Conservation (phyloP, 805 yeast species). For the Schizosaccharomyces osmophilus region DNA sequence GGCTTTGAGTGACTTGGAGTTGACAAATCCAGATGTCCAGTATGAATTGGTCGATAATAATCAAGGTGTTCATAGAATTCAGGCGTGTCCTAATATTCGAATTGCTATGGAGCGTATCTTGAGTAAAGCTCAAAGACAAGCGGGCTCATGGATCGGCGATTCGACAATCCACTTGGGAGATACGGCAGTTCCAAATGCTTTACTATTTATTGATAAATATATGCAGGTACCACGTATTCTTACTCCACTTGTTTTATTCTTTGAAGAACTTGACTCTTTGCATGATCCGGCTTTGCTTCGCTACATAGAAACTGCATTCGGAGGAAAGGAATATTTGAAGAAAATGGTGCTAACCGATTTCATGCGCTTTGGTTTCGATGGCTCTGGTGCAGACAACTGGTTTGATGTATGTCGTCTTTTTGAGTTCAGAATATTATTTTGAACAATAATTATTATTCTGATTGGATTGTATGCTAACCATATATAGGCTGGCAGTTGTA, state of each 20-base stretch:
- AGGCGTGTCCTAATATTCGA: conserved; percentile 44
- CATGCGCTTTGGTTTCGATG: conserved; percentile 33
- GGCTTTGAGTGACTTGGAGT: conserved; percentile 53
- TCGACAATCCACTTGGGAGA: conserved; percentile 64
- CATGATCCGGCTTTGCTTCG: conserved; percentile 24
- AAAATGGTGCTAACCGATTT: conserved; percentile 20
- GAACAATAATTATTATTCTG: not conserved
- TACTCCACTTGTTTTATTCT: conserved; percentile 41
- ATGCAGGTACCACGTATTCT: conserved; percentile 56
- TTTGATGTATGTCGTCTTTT: conserved; percentile 23
- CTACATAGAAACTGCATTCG: conserved; percentile 35
- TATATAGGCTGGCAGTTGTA: conserved; percentile 42
- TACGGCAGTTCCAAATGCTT: conserved; percentile 61
- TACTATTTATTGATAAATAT: conserved; percentile 56
- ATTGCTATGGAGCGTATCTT: conserved; percentile 49
- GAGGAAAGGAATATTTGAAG: conserved; percentile 27
- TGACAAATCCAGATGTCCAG: conserved; percentile 26
- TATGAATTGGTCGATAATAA: conserved; percentile 50
- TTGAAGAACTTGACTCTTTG: conserved; percentile 30
- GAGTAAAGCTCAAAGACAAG: conserved; percentile 34
- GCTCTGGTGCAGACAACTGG: conserved; percentile 63
- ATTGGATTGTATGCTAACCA: not conserved
- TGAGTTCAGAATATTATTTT: not conserved
- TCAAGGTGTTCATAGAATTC: conserved; percentile 57
- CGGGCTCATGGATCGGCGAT: conserved; percentile 54